Base-by-base conservation (phyloP, 352 stramenopile species). In the Phytopythium litorale region DNA sequence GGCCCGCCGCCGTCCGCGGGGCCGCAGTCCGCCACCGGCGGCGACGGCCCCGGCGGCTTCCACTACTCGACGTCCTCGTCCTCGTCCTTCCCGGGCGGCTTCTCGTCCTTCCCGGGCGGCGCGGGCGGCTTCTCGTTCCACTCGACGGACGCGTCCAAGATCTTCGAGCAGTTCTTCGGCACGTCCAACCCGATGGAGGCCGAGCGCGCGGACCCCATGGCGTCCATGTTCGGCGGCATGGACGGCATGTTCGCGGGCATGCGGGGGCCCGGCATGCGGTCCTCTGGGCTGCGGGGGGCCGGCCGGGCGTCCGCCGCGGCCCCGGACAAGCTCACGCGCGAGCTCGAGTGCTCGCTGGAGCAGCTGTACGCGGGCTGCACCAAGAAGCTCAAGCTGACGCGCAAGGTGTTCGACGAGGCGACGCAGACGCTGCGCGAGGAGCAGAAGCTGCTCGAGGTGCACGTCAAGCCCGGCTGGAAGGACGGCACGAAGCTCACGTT, bases 401-500 rank as follows among this genome's bases (percentile, higher is more conserved):
- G 97, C 23, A 98, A 98, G 45, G 86, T 92, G 35, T 88, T 81
- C 42, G 89, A 90, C 63, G 70, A 80, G 16, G 78, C 56, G 21
- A 76, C 81, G 11, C 89, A 95, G 42, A 63, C 98, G 62, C 68
- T 97, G 18, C 97, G 97, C 45, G 94, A 98, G 68, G 98, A 99
- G 71, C 82, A 97, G 48, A 93, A 93, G 76, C 88, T 95, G 40
- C 72, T 99, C 25, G 98, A 98, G 25, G 90, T 99, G 48, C 89
- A 97, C 63, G 79, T 99, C 4, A 84, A 94, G 38, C 92, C 95
- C n/a, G 98, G 98, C 46, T 99, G 98, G 92, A 93, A 98, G 62
- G 83, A 98, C 48, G 97, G 97, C 52, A 97, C 98, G 43, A 87
- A 92, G 58, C 97, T 99, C 67, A 98, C 91, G 5, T 99, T 98